Percentiles rank a stretch among this genome's conserved stretches.
phyloP scores from a whole-genome alignment of 2,329 filamentous ascomycete genomes.

The Penicillium sp. region DNA sequence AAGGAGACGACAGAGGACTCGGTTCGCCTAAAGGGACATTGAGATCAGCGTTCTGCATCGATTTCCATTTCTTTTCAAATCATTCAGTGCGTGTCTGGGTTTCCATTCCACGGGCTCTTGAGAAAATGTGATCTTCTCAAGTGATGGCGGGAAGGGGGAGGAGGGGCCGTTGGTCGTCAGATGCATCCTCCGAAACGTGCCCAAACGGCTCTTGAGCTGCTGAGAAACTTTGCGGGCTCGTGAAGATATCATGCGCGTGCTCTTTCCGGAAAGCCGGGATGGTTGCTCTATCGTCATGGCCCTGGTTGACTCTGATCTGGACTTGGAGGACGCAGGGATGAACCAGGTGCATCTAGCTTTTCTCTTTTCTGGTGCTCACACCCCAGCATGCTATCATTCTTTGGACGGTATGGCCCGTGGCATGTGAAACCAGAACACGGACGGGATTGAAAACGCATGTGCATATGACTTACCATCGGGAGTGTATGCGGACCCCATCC shows the following conservation, averaged over 20 bases:
- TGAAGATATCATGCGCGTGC: background rate
- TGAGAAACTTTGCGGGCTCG: background rate
- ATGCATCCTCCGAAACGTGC: conserved; percentile 14
- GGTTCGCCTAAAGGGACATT: conserved; percentile 35
- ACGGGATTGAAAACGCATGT: conserved; percentile 14
- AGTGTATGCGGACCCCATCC: conserved; percentile 40
- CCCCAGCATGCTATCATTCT: background rate
- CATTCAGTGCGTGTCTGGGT: conserved; percentile 12
- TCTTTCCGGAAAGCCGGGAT: background rate
- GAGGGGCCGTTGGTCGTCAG: conserved; percentile 17
- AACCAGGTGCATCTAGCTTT: background rate
- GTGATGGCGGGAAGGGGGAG: conserved; percentile 17
- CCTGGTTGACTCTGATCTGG: background rate
- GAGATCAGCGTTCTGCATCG: conserved; percentile 21
- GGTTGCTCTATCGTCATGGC: background rate
- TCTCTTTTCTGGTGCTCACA: background rate
- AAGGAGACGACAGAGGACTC: conserved; percentile 44
- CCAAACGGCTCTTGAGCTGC: background rate
- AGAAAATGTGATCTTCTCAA: conserved; percentile 22
- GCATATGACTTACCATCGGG: conserved; percentile 42
- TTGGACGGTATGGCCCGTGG: conserved; percentile 7
- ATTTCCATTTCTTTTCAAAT: conserved; percentile 7
- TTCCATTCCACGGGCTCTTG: conserved; percentile 16
- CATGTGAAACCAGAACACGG: conserved; percentile 23
- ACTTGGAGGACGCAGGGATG: background rate